phyloP scores from a whole-genome alignment of 192 early-diverging fungal genomes.

The Umbelopsis sp. region DNA sequence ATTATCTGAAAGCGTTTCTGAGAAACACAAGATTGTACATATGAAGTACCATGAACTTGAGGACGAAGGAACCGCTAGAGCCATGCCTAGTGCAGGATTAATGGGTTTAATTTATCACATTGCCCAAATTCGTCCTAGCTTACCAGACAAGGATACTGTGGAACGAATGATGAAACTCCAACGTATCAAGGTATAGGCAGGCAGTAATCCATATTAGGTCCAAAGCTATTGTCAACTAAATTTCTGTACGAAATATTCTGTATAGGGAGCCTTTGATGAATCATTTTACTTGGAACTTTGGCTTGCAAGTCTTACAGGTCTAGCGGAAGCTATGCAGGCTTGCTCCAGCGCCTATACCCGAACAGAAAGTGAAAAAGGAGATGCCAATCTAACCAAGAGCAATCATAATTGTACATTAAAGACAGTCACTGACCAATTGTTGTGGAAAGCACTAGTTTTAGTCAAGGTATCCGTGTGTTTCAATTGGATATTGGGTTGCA shows the following conservation, averaged over 20 bases:
- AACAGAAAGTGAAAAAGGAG: neutral
- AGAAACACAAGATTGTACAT: constrained; percentile 35
- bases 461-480: constrained; percentile 29
- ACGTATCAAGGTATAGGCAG: constrained; percentile 29
- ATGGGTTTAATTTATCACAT: constrained; percentile 43
- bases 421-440: constrained; percentile 23
- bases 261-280: constrained; percentile 42
- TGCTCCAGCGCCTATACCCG: neutral
- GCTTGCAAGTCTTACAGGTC: constrained; percentile 42
- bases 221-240: neutral
- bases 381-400: neutral
- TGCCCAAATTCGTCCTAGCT: constrained; percentile 35
- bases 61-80: constrained; percentile 45
- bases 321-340: constrained; percentile 36
- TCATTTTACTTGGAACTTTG: constrained; percentile 46
- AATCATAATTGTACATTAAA: constrained; percentile 18
- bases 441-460: constrained; percentile 36
- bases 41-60: constrained; percentile 45
- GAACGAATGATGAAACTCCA: constrained; percentile 37
- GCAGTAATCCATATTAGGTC: neutral
- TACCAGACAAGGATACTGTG: constrained; percentile 35
- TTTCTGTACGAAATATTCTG: too few relatives aligned
- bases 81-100: constrained; percentile 43
- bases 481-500: neutral
- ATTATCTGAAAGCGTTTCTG: constrained; percentile 29